These are phyloP conservation scores for Petunia axillaris DNA, from an alignment of 257 asterid genomes.

Conservation along the genomic window DNA sequence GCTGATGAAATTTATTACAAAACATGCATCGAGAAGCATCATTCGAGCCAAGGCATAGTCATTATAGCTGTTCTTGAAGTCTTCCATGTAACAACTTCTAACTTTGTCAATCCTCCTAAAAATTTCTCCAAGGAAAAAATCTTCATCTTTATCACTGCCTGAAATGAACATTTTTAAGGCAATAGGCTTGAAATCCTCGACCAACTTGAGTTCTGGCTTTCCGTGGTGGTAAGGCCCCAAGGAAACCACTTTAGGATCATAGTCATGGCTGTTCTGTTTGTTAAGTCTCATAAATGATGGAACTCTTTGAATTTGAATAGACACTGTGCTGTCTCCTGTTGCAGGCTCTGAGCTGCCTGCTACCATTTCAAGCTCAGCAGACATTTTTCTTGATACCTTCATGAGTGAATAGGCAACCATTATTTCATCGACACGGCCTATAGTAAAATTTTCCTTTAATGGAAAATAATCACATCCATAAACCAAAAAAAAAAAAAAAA, in stretches of 20 bases:
- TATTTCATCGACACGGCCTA: too few relatives aligned
- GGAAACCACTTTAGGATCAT: constrained; percentile 35
- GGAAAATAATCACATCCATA: too few relatives aligned
- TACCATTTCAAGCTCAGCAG: neutral
- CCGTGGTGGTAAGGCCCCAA: constrained; percentile 44
- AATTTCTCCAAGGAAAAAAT: constrained; percentile 23
- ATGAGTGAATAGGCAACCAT: neutral
- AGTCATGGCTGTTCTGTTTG: neutral
- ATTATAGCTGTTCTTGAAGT: neutral
- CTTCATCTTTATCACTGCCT: constrained; percentile 8
- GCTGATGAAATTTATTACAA: constrained; percentile 4
- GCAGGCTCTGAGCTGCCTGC: neutral
- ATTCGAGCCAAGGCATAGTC: constrained; percentile 28
- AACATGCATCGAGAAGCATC: constrained; percentile 34
- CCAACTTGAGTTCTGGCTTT: constrained; percentile 27
- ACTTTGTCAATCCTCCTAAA: constrained; percentile 7
- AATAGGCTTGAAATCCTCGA: constrained; percentile 34
- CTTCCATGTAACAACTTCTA: constrained; percentile 31
- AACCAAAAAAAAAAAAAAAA: too few relatives aligned
- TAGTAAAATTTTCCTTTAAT: too few relatives aligned
- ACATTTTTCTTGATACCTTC: neutral
- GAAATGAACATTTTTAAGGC: constrained; percentile 25
- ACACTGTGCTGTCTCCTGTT: neutral
- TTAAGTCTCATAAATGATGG: constrained; percentile 23
- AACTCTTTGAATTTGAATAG: constrained; percentile 27